Evolutionary conservation across 1,284 basidiomycete species (phyloP), one percentile per base, ranked within the genome.

Genomic region (Ceratorhiza oryzae-sativae): DNA sequence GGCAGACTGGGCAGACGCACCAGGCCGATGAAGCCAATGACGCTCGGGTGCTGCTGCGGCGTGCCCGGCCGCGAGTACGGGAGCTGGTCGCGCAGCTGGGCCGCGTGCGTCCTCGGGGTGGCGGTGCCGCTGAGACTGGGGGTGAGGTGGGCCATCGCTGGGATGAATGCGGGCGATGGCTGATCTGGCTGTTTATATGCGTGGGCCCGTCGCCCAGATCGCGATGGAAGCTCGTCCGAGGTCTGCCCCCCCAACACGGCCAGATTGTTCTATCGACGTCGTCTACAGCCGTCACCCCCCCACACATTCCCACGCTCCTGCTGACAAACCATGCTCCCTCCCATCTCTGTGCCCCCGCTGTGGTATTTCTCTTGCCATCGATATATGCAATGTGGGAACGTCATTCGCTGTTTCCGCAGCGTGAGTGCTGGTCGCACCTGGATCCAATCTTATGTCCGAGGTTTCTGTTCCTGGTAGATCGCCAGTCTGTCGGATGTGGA

Each of bases 51-150:
- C 13, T 76, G 77, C 2, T 79, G 79, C 1, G 87, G 87, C 1
- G 86, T 86, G 1, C 81, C 74, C 1, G 87, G 87, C 23, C 87
- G 83, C 30, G 89, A 90, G 81, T 86, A 90, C 0, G 89, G 89
- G 9, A 71, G 67, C 23, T 71, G 55, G 4, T 59, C 67, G 23
- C 67, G 67, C 20, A 71, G 32, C 5, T 34, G 9, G 41, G 67
- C 45, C 18, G 55, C 67, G 49, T 41, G 48, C 5, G 67, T 70
- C 39, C 67, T 41, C 5, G 67, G 67, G 15, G 67, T 70, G 25
- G 53, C 1, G 6, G 55, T 39, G 8, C 67, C 67, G 36, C 63
- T 68, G 5, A 41, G 55, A 23, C 12, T 36, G 5, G 25, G 51
- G 9, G 45, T 20, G 3, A 30, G 36, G 41, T 42, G 41, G 1